Evolutionary conservation across 1,139 yeast genomes (phyloP).

Genomic region (Pichia sp.): DNA sequence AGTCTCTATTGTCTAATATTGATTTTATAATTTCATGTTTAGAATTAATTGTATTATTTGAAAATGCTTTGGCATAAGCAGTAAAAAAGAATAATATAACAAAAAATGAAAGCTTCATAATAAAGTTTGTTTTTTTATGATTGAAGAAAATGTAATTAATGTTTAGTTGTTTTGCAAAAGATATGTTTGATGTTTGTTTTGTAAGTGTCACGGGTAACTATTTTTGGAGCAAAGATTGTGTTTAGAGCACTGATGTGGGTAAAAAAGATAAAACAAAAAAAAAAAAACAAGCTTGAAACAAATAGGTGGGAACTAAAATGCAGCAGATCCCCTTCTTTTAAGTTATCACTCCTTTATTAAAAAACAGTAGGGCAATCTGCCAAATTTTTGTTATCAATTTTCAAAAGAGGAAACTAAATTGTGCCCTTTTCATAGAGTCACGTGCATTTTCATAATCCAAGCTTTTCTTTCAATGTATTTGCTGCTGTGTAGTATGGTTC

Average conservation of each 20-base stretch:
- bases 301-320: not conserved
- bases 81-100: not conserved
- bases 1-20: slow-evolving; percentile 14
- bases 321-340: not conserved
- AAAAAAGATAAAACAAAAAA: not conserved
- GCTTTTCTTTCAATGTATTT: slow-evolving; percentile 21
- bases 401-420: not conserved
- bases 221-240: not conserved
- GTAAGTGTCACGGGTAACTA: not conserved
- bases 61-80: not conserved
- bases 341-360: not conserved
- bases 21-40: slow-evolving; percentile 9
- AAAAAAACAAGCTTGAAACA: not conserved
- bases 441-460: slow-evolving; percentile 7
- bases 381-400: not conserved
- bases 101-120: not conserved
- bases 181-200: not conserved
- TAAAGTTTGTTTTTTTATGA: not conserved
- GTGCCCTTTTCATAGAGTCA: not conserved
- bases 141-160: not conserved
- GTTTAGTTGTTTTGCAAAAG: not conserved
- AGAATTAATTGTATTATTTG: not conserved
- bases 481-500: slow-evolving; percentile 44
- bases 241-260: not conserved
- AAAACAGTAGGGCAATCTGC: not conserved